Evolutionary conservation across 805 yeast genomes (phyloP).

Genomic region (Candida dajiaensis): DNA sequence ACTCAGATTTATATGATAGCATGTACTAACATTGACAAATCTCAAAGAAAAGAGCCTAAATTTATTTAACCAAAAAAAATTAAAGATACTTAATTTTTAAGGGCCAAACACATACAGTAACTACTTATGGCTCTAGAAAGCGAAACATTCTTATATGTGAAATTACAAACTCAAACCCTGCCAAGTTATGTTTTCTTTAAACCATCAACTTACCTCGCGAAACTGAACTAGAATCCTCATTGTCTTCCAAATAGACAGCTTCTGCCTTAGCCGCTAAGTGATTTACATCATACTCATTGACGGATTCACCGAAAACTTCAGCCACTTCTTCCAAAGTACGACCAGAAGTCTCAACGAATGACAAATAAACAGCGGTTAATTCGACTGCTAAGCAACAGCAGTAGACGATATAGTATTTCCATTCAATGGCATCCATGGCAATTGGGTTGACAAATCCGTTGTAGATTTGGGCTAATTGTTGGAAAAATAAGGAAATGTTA

Average conservation of each 20-base stretch:
- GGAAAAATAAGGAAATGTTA: slow-evolving; percentile 11
- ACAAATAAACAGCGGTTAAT: slow-evolving; percentile 18
- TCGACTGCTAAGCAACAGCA: slow-evolving; percentile 26
- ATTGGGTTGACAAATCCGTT: slow-evolving; percentile 31
- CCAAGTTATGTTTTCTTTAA: too few relatives aligned
- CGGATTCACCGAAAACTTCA: slow-evolving; percentile 26
- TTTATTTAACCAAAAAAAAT: too few relatives aligned
- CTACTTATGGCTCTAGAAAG: background rate
- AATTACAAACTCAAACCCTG: too few relatives aligned
- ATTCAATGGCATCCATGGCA: slow-evolving; percentile 29
- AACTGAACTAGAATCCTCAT: background rate
- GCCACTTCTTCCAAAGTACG: slow-evolving; percentile 8
- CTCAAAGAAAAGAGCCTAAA: too few relatives aligned
- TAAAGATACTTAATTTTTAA: too few relatives aligned
- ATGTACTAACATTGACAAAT: too few relatives aligned
- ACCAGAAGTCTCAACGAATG: slow-evolving; percentile 7
- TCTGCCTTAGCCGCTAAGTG: slow-evolving; percentile 14
- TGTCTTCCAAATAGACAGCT: slow-evolving; percentile 14
- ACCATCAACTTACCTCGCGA: background rate
- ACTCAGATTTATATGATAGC: too few relatives aligned
- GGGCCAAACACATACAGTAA: too few relatives aligned
- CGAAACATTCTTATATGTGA: background rate
- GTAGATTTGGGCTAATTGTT: slow-evolving; percentile 19
- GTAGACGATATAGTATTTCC: slow-evolving; percentile 31
- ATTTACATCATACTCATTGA: slow-evolving; percentile 12